Evolutionary conservation across 495 filamentous ascomycete genomes (phyloP).

Genomic region (Annulohypoxylon stygium): DNA sequence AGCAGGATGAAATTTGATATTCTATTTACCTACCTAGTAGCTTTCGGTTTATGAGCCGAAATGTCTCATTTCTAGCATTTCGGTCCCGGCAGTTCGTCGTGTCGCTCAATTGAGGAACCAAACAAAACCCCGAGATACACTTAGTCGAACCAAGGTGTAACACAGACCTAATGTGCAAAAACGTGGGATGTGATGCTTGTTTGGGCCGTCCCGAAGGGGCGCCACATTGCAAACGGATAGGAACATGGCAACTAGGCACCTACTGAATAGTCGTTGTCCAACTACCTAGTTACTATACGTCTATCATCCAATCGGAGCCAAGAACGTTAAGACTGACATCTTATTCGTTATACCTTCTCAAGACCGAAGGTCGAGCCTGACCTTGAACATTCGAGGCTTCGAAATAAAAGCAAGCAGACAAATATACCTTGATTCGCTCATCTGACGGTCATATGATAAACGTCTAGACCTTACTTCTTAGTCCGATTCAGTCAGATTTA

Average conservation of each 20-base stretch:
- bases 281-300: background rate
- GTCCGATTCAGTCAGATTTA: background rate
- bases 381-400: constrained; percentile 2
- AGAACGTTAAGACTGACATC: background rate
- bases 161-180: background rate
- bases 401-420: background rate
- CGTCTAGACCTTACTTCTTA: background rate
- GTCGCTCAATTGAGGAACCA: constrained; percentile 4
- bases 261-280: background rate
- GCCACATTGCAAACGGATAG: background rate
- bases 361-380: background rate
- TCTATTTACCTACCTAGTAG: background rate
- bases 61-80: constrained; percentile 25
- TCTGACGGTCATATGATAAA: constrained; percentile 26
- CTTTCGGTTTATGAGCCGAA: constrained; percentile 33
- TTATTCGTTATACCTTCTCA: background rate
- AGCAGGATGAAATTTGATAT: background rate
- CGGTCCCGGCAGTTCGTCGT: constrained; percentile 10
- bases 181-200: background rate
- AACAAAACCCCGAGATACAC: constrained; percentile 3
- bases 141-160: background rate
- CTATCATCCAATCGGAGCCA: background rate
- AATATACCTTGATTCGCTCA: constrained; percentile 1
- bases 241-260: background rate
- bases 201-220: background rate